Conservation (phyloP, 495 filamentous ascomycete species). For the Aspergillus panamensis region DNA sequence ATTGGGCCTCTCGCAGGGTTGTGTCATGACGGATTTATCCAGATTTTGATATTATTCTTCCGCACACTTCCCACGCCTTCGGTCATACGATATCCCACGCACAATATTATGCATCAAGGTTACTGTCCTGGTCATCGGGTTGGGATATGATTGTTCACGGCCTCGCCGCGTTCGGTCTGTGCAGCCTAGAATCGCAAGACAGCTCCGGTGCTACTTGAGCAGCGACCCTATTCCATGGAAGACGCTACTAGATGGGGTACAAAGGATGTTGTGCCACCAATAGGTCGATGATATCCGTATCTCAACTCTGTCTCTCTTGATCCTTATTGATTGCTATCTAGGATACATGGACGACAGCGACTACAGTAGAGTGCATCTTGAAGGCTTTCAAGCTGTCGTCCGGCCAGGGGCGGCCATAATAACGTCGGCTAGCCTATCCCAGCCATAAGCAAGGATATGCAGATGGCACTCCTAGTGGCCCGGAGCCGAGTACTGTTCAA, state of each 20-base stretch:
- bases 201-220: too few relatives aligned
- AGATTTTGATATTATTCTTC: slow-evolving; percentile 6
- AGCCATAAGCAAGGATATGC: background rate
- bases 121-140: background rate
- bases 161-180: background rate
- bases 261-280: background rate
- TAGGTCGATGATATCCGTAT: background rate
- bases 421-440: background rate
- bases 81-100: background rate
- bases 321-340: slow-evolving; percentile 3
- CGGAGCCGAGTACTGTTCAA: background rate
- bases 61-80: background rate
- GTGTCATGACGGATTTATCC: background rate
- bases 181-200: background rate
- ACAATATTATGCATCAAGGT: background rate
- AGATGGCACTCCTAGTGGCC: background rate
- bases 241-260: background rate
- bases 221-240: background rate
- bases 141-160: slow-evolving; percentile 1
- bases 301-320: background rate
- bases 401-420: background rate
- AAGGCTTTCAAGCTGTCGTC: background rate
- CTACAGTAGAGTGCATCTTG: background rate
- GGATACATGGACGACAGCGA: slow-evolving; percentile 1
- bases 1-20: too few relatives aligned